These are phyloP conservation scores for Calvatia gigantea DNA, from an alignment of 768 basidiomycete genomes.

Conservation along the genomic window DNA sequence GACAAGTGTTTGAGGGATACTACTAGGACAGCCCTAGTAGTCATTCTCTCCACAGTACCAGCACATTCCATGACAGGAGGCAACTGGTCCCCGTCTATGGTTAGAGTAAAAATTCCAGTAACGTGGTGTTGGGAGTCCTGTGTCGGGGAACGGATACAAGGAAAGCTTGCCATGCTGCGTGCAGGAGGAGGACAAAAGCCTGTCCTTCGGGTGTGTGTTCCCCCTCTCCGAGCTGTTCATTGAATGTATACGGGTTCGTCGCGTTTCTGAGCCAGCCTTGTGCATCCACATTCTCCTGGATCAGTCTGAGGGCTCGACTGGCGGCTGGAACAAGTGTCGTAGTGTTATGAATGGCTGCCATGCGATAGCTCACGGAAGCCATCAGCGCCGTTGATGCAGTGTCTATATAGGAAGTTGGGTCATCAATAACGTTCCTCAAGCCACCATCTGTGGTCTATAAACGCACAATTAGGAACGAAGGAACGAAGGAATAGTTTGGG, in stretches of 20 bases:
- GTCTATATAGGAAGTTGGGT: constrained; percentile 49
- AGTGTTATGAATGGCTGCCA: constrained; percentile 40
- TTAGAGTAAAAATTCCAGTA: no score
- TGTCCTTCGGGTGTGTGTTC: constrained; percentile 54
- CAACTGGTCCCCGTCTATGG: no score
- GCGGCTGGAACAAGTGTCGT: constrained; percentile 35
- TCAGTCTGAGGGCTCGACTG: constrained; percentile 32
- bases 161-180: constrained; percentile 36
- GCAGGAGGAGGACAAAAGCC: constrained; percentile 53
- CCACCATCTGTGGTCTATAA: constrained; percentile 39
- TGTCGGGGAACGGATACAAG: constrained; percentile 2
- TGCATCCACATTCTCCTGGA: constrained; percentile 33
- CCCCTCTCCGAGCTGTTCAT: constrained; percentile 29
- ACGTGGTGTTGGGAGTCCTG: neutral
- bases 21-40: no score
- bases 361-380: constrained; percentile 52
- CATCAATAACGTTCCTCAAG: constrained; percentile 50
- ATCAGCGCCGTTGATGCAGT: constrained; percentile 54
- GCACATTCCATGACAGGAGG: no score
- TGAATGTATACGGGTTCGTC: constrained; percentile 51
- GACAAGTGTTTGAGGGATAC: no score
- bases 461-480: neutral
- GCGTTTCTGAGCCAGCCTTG: constrained; percentile 42
- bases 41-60: no score
- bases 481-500: neutral